Evolutionary conservation across 2,329 filamentous ascomycete species (phyloP).

Genomic region (Fusarium drepaniforme): DNA sequence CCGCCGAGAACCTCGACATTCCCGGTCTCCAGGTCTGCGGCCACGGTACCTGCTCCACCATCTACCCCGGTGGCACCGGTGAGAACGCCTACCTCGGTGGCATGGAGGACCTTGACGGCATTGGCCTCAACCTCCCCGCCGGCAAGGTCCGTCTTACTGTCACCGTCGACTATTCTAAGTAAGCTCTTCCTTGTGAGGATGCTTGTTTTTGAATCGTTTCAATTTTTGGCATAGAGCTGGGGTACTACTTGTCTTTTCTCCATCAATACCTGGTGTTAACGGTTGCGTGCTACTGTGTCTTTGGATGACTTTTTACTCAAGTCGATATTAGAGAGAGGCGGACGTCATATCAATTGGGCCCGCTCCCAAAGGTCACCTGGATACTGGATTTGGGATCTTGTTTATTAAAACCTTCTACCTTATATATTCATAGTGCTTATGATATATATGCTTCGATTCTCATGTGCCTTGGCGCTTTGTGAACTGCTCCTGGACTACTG

Average conservation of each 20-base stretch:
- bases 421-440: constrained; percentile 38
- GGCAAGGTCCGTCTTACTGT: constrained; percentile 46
- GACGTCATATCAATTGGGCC: not conserved
- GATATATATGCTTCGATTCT: constrained; percentile 43
- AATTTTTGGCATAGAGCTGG: constrained; percentile 22
- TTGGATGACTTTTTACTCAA: constrained; percentile 14
- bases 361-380: constrained; percentile 15
- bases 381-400: constrained; percentile 37
- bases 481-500: not conserved
- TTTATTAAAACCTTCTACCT: constrained; percentile 27
- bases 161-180: constrained; percentile 47
- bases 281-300: constrained; percentile 29
- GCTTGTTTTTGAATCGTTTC: constrained; percentile 28
- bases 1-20: constrained; percentile 46
- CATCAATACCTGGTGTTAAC: constrained; percentile 42
- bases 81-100: constrained; percentile 54
- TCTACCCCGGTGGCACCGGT: constrained; percentile 51
- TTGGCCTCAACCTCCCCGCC: constrained; percentile 55
- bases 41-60: constrained; percentile 56
- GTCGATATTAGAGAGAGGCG: constrained; percentile 1
- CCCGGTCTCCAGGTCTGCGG: constrained; percentile 55
- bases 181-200: not conserved
- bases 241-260: constrained; percentile 17
- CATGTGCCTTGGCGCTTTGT: not conserved
- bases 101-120: constrained; percentile 53